Base-by-base conservation (phyloP, 441 rosid genomes). In the Gossypium laxum region DNA sequence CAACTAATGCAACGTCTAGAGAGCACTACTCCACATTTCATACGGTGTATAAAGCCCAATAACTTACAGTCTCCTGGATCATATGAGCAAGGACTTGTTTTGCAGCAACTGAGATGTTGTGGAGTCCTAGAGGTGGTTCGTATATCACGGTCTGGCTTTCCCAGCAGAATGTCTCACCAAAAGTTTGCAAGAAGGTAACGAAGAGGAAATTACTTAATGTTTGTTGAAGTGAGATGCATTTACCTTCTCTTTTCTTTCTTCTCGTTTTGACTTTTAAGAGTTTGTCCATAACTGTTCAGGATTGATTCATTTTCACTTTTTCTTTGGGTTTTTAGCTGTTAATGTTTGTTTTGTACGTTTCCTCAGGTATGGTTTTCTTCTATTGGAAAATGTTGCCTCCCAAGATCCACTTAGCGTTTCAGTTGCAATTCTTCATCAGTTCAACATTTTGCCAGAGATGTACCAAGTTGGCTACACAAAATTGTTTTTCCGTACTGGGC, bases 91-190 rank as follows among this genome's bases (percentile, higher is more conserved):
- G 91, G 91, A 45, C 93, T 95, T 50, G 91, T 92, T 62, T 76
- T 95, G 80, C 99, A 92, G 84, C 99, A 91, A 82, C 80, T 95
- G 82, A 85, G 97, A 82, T 95, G 99, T 75, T 95, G 99, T 72
- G 99, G 99, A 55, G 98, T 95, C 78, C 84, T 95, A 8, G 99
- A 95, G 84, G 98, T 95, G 14, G 99, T 95, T 81, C 93, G 99
- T 38, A 91, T 95, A 69, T 95, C 99, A n/a, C 86, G 99, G 72
- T 92, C 93, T 72, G 99, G 99, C 64, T 95, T 89, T 82, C 99
- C 99, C 74, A 95, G 98, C 24, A 89, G 98, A 86, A 82, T 95
- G 93, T 83, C 95, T 67, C 99, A 92, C 77, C 94, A 92, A 79
- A 95, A 95, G 85, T 92, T 95, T 81, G 87, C 98, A 17, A 82